Base-by-base conservation (phyloP, 345 rosid species). In the Pelargonium nanum region DNA sequence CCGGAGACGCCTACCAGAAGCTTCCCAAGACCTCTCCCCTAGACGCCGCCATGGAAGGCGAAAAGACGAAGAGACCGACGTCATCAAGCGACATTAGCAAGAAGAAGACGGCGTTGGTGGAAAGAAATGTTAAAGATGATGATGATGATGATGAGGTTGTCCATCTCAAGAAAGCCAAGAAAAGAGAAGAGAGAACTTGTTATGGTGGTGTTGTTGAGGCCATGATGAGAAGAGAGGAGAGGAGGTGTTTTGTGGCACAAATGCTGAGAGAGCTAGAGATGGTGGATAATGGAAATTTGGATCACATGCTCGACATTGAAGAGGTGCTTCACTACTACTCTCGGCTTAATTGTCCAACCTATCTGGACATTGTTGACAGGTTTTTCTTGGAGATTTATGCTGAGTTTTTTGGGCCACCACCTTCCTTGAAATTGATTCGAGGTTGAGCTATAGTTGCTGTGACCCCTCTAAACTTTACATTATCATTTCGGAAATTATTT, bases 321-420 rank as follows among this genome's bases (percentile, higher is more conserved):
- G 91, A 90, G 75, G 80, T 90, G 64, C 73, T 85, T 2, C 79
- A 85, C 65, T 90, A 82, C 71, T 90, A 90, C 72, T 85, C 95
- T 34, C 77, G 87, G 24, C 83, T 90, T 19, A 81, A 82, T 6
- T 90, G 84, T n/a, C 80, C 87, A 28, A 80, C 81, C 45, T 90
- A 83, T 73, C 54, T 79, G 19, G 90, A 82, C 50, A 82, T 90
- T 45, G 81, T 85, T 23, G 97, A 90, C 55, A 76, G 71, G 63
- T 83, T 87, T 68, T 87, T 90, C 83, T 65, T 78, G 71, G 88
- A 90, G 15, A 73, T 90, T 22, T 83, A 77, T 51, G 69, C 77
- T 15, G 96, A 90, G 19, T 63, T 81, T 40, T 63, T 57, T 8
- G 78, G 66, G 5, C 58, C 64, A n/a, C n/a, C n/a, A n/a, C n/a